Percentiles rank a stretch among this genome's conserved stretches.
These are phyloP conservation scores for Sclerotiophoma versabilis DNA, from an alignment of 2,329 filamentous ascomycete species.

Conservation along the genomic window DNA sequence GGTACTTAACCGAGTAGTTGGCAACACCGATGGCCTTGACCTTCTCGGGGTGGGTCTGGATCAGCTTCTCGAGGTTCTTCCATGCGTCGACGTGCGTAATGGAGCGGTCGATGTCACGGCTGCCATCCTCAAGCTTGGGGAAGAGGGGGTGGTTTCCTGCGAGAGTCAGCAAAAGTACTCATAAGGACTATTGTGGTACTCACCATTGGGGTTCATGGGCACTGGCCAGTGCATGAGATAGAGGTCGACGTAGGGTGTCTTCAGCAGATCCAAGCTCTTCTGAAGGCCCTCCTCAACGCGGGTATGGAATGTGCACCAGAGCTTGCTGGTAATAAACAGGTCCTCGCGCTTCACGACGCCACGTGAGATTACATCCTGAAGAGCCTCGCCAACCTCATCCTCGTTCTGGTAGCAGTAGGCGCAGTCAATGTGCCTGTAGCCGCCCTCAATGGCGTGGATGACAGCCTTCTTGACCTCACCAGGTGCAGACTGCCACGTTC, in stretches of 20 bases:
- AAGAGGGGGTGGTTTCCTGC: constrained; percentile 74
- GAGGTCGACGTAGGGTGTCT: constrained; percentile 82
- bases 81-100: constrained; percentile 79
- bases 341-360: constrained; percentile 77
- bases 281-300: constrained; percentile 73
- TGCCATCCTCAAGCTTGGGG: constrained; percentile 76
- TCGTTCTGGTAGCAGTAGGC: constrained; percentile 84
- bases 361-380: constrained; percentile 73
- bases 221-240: constrained; percentile 86
- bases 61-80: constrained; percentile 75
- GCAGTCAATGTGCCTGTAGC: constrained; percentile 68
- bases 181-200: neutral
- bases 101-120: constrained; percentile 72
- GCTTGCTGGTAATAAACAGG: constrained; percentile 83
- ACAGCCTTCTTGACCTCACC: constrained; percentile 59
- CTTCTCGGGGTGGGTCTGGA: constrained; percentile 53
- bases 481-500: constrained; percentile 51
- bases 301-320: constrained; percentile 82
- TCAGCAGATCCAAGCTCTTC: constrained; percentile 74
- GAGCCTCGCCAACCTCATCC: constrained; percentile 79
- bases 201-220: constrained; percentile 78
- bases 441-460: constrained; percentile 56
- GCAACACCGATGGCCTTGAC: constrained; percentile 59
- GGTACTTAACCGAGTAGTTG: constrained; percentile 57
- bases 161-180: neutral